Evolutionary conservation across 306 rosid species (phyloP), one percentile per base, ranked within the genome.

Genomic region (Castanospermum australe): DNA sequence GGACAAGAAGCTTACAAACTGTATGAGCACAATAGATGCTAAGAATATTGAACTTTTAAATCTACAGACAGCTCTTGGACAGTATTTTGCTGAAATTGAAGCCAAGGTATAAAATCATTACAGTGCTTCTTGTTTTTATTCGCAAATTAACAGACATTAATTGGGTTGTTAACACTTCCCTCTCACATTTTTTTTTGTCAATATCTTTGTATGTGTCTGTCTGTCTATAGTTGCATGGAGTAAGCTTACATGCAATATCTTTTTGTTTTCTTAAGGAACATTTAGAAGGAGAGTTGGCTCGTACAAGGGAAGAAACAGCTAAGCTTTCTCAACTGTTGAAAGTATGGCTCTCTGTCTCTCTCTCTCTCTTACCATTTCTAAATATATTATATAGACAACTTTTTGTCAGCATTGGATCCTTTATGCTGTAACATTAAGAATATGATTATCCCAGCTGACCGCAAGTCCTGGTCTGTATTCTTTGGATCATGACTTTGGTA

Each of bases 61-160:
- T 88, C 92, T 95, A 48, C 99, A 92, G 89, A 95, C 98, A 67
- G 98, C 98, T 38, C 99, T 95, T 76, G 99, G 99, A 69, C 99
- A 91, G 86, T 92, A 95, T 84, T 95, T 91, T 85, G 99, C 99
- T 68, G 98, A 92, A 92, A 95, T 95, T 79, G 99, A 95, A 86
- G 97, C 96, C 14, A 95, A 95, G 99, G 99, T 94, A 87, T 67
- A 44, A 51, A 60, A 41, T 68, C 57, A 68, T 18, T 30, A 18
- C 28, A 73, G 12, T 75, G n/a, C 56, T 41, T 79, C 71, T 42
- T 65, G 33, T 32, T 33, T 15, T 56, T 48, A 35, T 66, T 18
- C 15, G 47, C 51, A 28, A 32, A 47, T 36, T 47, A 12, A 22
- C 6, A n/a, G 41, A 59, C 42, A 76, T 57, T 47, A 42, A 48